Percentiles rank a stretch among this genome's conserved stretches.
These are phyloP conservation scores for Leccinum pachyderme DNA, from an alignment of 1,284 basidiomycete species.

Conservation along the genomic window DNA sequence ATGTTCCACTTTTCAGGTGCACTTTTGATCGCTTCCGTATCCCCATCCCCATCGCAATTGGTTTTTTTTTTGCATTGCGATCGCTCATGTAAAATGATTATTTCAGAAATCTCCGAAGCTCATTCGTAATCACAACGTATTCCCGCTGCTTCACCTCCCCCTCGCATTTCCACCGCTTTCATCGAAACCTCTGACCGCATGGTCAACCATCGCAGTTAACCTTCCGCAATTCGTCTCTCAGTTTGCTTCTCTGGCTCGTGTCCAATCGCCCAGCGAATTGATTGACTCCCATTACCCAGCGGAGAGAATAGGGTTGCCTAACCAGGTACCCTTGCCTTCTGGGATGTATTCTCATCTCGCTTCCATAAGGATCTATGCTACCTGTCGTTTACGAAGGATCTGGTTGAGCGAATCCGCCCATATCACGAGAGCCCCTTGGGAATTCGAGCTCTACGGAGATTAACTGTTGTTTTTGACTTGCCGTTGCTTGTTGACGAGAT, in stretches of 20 bases:
- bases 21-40: constrained; percentile 4
- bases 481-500: constrained; percentile 15
- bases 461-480: constrained; percentile 21
- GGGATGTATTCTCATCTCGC: constrained; percentile 63
- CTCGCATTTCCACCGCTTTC: constrained; percentile 60
- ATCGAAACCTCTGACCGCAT: constrained; percentile 61
- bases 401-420: constrained; percentile 69
- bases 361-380: constrained; percentile 78
- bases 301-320: constrained; percentile 17
- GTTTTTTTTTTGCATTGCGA: neutral
- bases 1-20: constrained; percentile 81
- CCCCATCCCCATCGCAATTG: neutral
- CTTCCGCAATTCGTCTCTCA: constrained; percentile 60
- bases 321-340: constrained; percentile 44
- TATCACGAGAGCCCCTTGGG: constrained; percentile 57
- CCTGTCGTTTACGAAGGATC: constrained; percentile 74
- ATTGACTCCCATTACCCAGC: constrained; percentile 28
- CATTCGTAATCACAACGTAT: constrained; percentile 37
- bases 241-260: constrained; percentile 52
- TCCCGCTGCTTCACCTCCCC: constrained; percentile 71
- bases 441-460: constrained; percentile 58
- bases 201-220: constrained; percentile 66
- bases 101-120: constrained; percentile 57
- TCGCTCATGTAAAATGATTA: constrained; percentile 5
- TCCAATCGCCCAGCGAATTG: constrained; percentile 20